Evolutionary conservation across 192 early-diverging fungal genomes (phyloP).

Genomic region (Coemansia sp.): DNA sequence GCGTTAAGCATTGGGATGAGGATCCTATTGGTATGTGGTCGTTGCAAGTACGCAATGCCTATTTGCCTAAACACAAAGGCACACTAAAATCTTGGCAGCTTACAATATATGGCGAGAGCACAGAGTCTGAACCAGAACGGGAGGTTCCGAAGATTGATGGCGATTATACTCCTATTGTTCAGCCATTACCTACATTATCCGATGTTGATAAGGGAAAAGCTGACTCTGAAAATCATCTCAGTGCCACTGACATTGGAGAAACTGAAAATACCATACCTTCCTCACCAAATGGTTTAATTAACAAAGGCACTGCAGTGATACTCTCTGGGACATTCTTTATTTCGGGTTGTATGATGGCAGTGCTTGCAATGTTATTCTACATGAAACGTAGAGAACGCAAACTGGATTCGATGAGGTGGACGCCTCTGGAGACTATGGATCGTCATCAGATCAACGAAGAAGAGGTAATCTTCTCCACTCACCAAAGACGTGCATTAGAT

Average conservation of each 20-base stretch:
- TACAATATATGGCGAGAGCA: conserved; percentile 67
- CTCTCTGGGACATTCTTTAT: conserved; percentile 27
- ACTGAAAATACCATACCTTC: no score
- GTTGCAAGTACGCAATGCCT: conserved; percentile 64
- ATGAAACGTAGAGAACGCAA: conserved; percentile 46
- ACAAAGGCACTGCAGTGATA: conserved; percentile 14
- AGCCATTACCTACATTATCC: conserved; percentile 5
- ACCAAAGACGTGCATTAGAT: background rate
- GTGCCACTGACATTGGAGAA: no score
- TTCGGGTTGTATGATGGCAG: conserved; percentile 24
- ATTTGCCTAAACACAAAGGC: conserved; percentile 56
- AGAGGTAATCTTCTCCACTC: conserved; percentile 9
- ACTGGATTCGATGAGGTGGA: conserved; percentile 39
- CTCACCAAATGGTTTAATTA: background rate
- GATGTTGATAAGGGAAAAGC: background rate
- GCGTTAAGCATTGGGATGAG: conserved; percentile 97
- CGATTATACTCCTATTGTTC: background rate
- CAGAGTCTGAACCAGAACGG: conserved; percentile 29
- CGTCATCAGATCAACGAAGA: conserved; percentile 9
- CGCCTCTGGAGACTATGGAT: conserved; percentile 26
- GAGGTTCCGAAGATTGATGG: conserved; percentile 4
- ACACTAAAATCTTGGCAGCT: conserved; percentile 67
- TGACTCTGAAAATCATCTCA: background rate
- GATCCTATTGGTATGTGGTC: conserved; percentile 82
- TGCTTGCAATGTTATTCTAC: conserved; percentile 28